Percentiles rank a stretch among this genome's conserved stretches.
Evolutionary conservation across 495 filamentous ascomycete genomes (phyloP).

Genomic region (Entonaema liquescens): DNA sequence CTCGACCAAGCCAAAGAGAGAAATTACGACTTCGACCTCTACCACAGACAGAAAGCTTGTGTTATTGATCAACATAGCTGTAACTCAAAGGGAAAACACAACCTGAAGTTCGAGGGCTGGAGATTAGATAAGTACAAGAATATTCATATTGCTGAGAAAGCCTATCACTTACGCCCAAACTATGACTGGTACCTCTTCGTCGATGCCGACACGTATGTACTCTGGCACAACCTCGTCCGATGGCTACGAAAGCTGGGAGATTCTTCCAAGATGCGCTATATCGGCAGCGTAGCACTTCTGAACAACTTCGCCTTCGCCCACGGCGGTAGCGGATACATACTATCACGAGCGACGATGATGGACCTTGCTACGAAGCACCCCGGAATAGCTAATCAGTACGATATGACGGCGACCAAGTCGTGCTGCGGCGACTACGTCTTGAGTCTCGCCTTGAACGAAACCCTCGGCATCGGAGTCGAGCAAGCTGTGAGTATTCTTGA

Average conservation of each 20-base stretch:
- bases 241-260: conserved; percentile 65
- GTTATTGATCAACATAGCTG: conserved; percentile 52
- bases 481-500: conserved; percentile 46
- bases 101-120: conserved; percentile 52
- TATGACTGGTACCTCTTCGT: conserved; percentile 75
- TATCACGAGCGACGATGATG: conserved; percentile 66
- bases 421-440: conserved; percentile 78
- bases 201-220: conserved; percentile 73
- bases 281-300: conserved; percentile 67
- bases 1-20: conserved; percentile 42
- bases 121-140: conserved; percentile 60
- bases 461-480: conserved; percentile 42
- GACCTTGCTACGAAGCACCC: conserved; percentile 52
- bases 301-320: conserved; percentile 68
- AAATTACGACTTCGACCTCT: conserved; percentile 64
- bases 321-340: conserved; percentile 72
- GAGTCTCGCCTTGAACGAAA: conserved; percentile 64
- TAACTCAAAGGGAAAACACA: conserved; percentile 23
- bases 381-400: conserved; percentile 57
- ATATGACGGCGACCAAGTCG: conserved; percentile 61
- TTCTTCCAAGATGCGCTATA: conserved; percentile 57
- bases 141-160: conserved; percentile 56
- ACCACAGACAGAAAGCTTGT: conserved; percentile 58
- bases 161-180: conserved; percentile 53
- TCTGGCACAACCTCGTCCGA: conserved; percentile 67